These are phyloP conservation scores for Colletotrichum euphorbiae DNA, from an alignment of 2,329 filamentous ascomycete genomes.

Conservation along the genomic window DNA sequence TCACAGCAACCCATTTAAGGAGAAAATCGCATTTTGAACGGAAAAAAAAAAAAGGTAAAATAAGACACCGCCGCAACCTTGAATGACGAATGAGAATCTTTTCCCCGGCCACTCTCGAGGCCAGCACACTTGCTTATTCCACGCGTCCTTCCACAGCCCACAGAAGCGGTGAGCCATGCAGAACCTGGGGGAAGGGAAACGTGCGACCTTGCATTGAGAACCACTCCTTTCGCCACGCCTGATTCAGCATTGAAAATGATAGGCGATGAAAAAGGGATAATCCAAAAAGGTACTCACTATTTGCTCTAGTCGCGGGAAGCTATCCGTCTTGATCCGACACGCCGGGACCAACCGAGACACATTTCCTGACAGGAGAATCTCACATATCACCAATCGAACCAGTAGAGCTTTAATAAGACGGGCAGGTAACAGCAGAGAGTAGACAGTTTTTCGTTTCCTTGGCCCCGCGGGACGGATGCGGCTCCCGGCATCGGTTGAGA, in stretches of 20 bases:
- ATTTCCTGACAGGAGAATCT: too few relatives aligned
- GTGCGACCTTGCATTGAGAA: background rate
- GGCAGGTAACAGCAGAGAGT: background rate
- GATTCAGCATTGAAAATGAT: background rate
- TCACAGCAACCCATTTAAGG: too few relatives aligned
- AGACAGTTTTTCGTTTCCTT: too few relatives aligned
- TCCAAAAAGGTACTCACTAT: background rate
- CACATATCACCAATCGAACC: background rate
- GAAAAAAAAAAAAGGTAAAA: too few relatives aligned
- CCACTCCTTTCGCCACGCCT: constrained; percentile 12
- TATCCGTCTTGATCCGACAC: constrained; percentile 26
- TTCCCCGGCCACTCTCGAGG: background rate
- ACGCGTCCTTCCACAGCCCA: background rate
- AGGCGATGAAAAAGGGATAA: constrained; percentile 8
- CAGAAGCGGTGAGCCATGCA: constrained; percentile 12
- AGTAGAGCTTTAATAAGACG: background rate
- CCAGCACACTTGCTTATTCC: background rate
- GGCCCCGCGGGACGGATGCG: constrained; percentile 12
- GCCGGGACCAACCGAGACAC: constrained; percentile 20
- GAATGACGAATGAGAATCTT: background rate
- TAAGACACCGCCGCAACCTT: too few relatives aligned
- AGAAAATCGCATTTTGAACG: too few relatives aligned
- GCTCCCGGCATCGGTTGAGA: constrained; percentile 24
- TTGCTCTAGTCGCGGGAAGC: background rate
- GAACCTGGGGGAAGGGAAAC: constrained; percentile 8